These are phyloP conservation scores for Anthracocystis panici-leucophaei DNA, from an alignment of 1,284 basidiomycete species.

Conservation along the genomic window DNA sequence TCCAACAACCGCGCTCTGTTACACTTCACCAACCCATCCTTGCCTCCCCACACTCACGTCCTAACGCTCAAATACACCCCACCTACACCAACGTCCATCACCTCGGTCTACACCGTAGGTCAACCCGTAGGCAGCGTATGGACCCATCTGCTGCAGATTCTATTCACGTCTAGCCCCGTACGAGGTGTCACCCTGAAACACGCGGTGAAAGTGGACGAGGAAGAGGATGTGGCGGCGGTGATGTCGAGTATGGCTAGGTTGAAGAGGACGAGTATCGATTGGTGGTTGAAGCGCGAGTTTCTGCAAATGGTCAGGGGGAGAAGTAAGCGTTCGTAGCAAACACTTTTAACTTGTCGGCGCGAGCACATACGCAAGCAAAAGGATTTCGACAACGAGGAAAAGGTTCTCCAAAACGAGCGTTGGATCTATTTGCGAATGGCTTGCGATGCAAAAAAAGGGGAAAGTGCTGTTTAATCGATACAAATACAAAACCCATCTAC, in stretches of 20 bases:
- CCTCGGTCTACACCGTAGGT: slow-evolving; percentile 24
- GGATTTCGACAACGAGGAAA: not conserved
- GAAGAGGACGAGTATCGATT: slow-evolving; percentile 26
- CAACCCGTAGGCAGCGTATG: not conserved
- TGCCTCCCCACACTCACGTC: not conserved
- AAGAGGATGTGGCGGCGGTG: not conserved
- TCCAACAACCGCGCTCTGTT: slow-evolving; percentile 49
- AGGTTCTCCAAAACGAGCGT: not conserved
- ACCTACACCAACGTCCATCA: slow-evolving; percentile 6
- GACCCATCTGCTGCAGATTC: slow-evolving; percentile 1
- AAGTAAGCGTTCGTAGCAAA: not conserved
- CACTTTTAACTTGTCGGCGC: no score
- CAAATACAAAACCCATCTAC: slow-evolving; percentile 4
- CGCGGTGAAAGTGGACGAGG: not conserved
- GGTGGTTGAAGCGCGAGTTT: slow-evolving; percentile 28
- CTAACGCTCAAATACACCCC: slow-evolving; percentile 32
- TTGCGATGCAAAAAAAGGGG: not conserved
- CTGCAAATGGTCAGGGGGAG: slow-evolving; percentile 12
- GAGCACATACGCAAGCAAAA: no score
- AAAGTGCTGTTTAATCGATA: not conserved
- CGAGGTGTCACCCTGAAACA: slow-evolving; percentile 6
- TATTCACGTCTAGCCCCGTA: slow-evolving; percentile 13
- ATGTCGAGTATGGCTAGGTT: slow-evolving; percentile 18
- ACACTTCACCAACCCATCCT: slow-evolving; percentile 11
- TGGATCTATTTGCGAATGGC: not conserved